These are phyloP conservation scores for Paramecium caudatum DNA, from an alignment of 73 alveolate species.

Conservation along the genomic window DNA sequence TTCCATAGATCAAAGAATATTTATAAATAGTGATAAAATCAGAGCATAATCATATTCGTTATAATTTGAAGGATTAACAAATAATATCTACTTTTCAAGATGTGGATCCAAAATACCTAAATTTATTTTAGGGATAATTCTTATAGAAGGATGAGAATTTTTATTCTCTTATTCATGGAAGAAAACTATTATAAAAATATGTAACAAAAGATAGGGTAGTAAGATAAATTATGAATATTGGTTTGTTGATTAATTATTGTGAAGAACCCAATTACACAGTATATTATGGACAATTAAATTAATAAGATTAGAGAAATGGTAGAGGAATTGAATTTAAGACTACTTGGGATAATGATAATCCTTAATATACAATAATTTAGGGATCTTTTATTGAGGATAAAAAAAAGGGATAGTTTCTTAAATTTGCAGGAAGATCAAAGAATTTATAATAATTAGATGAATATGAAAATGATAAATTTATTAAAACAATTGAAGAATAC, in stretches of 20 bases:
- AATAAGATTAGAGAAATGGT: not conserved
- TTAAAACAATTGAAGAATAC: not conserved
- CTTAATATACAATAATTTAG: not conserved
- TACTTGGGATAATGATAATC: not conserved
- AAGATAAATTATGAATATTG: too few relatives aligned
- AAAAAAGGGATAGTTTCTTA: not conserved
- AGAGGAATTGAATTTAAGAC: not conserved
- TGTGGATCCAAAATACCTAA: not conserved
- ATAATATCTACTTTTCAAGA: not conserved
- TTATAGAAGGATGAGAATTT: too few relatives aligned
- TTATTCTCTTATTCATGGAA: too few relatives aligned
- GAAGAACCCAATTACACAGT: not conserved
- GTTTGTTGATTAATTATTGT: too few relatives aligned
- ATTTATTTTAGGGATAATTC: too few relatives aligned
- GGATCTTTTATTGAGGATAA: not conserved
- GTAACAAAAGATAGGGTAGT: too few relatives aligned
- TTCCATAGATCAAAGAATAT: too few relatives aligned
- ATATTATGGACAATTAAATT: constrained; percentile 31
- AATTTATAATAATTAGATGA: not conserved
- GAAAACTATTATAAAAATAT: too few relatives aligned
- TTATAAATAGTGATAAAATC: too few relatives aligned
- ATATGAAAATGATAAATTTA: not conserved
- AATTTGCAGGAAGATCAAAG: not conserved
- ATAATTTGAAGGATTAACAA: not conserved
- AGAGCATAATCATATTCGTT: too few relatives aligned